Evolutionary conservation across 2,329 filamentous ascomycete genomes (phyloP).

Genomic region (Ceratocystis papillata): DNA sequence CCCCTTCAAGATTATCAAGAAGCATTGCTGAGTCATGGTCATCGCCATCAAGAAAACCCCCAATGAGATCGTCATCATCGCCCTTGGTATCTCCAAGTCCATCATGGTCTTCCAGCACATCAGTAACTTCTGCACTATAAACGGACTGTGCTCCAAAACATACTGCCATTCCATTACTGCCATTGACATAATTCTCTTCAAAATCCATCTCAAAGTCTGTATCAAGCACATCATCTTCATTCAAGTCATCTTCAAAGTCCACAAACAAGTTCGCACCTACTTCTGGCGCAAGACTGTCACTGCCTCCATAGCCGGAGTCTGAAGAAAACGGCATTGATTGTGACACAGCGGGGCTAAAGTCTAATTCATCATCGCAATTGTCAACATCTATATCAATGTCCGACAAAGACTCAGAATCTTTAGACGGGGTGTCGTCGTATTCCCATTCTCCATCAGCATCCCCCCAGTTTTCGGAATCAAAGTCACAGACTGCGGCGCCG

Average conservation of each 20-base stretch:
- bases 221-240: constrained; percentile 5
- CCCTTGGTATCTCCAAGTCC: constrained; percentile 3
- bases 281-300: constrained; percentile 14
- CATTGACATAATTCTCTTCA: neutral
- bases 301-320: constrained; percentile 9
- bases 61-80: constrained; percentile 13
- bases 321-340: constrained; percentile 14
- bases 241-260: constrained; percentile 1
- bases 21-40: neutral
- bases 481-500: neutral
- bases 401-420: constrained; percentile 8
- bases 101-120: neutral
- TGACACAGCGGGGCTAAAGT: neutral
- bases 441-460: constrained; percentile 16
- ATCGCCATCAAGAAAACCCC: neutral
- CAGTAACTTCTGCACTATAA: neutral
- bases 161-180: neutral
- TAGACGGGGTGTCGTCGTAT: neutral
- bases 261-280: constrained; percentile 4
- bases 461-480: constrained; percentile 16
- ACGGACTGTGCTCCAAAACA: neutral
- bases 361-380: constrained; percentile 4
- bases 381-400: constrained; percentile 22
- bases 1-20: neutral
- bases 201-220: constrained; percentile 15